These are phyloP conservation scores for Chalaropsis thielavioides DNA, from an alignment of 2,329 filamentous ascomycete species.

Conservation along the genomic window DNA sequence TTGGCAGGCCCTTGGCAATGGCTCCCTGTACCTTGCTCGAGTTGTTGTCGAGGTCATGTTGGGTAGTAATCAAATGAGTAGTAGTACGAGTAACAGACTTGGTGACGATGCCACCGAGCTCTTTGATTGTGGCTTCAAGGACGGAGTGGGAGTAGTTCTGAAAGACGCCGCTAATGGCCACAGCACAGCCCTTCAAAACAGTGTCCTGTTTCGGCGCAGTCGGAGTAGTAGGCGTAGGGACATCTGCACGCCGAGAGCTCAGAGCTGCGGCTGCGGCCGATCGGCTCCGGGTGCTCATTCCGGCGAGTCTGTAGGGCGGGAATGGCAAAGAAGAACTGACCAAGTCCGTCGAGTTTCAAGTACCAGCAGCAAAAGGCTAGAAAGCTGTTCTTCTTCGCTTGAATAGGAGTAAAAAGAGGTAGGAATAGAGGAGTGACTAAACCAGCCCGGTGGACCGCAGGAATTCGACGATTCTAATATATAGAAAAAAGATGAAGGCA, in stretches of 20 bases:
- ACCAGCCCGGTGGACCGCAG: no score
- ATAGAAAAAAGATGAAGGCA: no score
- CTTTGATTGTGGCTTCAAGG: conserved; percentile 32
- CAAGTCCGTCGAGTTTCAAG: no score
- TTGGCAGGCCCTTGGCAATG: conserved; percentile 32
- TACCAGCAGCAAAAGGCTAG: no score
- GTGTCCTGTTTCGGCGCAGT: not conserved
- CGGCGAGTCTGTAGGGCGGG: no score
- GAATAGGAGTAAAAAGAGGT: not conserved
- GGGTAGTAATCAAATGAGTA: conserved; percentile 44
- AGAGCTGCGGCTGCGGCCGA: not conserved
- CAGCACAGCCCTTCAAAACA: conserved; percentile 28
- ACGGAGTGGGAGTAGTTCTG: conserved; percentile 35
- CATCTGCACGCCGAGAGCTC: not conserved
- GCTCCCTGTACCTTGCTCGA: conserved; percentile 39
- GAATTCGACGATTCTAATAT: no score
- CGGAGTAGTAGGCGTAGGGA: not conserved
- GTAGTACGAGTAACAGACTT: conserved; percentile 35
- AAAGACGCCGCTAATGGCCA: conserved; percentile 49
- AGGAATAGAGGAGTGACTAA: not conserved
- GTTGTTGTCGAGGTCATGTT: conserved; percentile 35
- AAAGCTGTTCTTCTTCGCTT: no score
- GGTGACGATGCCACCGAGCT: conserved; percentile 36
- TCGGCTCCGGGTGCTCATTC: conserved; percentile 1
- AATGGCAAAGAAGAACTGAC: no score